Percentiles rank a stretch among this genome's conserved stretches.
These are phyloP conservation scores for Sporothrix inflata DNA, from an alignment of 2,329 filamentous ascomycete species.

Conservation along the genomic window DNA sequence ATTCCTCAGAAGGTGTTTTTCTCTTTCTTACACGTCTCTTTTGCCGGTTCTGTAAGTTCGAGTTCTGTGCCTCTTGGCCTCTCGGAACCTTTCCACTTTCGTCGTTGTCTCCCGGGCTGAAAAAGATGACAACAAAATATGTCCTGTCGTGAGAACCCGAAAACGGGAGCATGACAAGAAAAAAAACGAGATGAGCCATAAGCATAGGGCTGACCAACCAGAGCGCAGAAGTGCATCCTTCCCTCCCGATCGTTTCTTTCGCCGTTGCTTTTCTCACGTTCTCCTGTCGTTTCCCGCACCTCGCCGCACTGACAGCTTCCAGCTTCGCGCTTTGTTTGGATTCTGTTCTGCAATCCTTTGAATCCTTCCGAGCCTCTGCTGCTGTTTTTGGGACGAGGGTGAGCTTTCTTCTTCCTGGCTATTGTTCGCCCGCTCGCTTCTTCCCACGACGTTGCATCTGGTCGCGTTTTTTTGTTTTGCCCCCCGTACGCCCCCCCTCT, in stretches of 20 bases:
- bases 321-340: background rate
- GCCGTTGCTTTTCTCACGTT: background rate
- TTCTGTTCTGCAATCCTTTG: background rate
- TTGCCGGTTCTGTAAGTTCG: background rate
- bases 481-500: background rate
- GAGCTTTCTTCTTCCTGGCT: too few species aligned
- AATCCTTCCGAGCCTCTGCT: background rate
- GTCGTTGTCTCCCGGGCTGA: background rate
- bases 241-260: background rate
- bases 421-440: too few species aligned
- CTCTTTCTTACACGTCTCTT: background rate
- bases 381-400: constrained; percentile 3
- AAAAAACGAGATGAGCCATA: background rate
- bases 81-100: background rate
- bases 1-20: background rate
- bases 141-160: background rate
- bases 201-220: constrained; percentile 25
- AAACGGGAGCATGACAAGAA: background rate
- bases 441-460: constrained; percentile 2
- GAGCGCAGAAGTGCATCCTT: background rate
- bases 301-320: background rate
- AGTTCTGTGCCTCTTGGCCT: background rate
- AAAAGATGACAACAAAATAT: background rate
- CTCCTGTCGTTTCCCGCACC: too few species aligned
- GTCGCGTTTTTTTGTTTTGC: background rate